Evolutionary conservation across 345 rosid genomes (phyloP).

Genomic region (Boechera retrofracta): DNA sequence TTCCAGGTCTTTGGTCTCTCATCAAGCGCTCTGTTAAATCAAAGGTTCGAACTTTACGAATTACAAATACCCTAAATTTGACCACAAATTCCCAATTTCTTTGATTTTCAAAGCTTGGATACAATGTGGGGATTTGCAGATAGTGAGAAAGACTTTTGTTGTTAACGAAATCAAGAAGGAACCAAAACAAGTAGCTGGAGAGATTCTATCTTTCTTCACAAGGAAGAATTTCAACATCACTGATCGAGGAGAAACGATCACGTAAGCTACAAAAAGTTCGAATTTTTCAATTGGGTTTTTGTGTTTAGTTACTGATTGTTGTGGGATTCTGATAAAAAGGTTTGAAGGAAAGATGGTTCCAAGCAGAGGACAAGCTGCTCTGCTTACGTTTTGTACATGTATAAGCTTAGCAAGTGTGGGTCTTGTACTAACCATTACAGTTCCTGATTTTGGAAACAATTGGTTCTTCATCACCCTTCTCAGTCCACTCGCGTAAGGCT

Average conservation of each 20-base stretch:
- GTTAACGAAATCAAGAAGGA: slow-evolving; percentile 55
- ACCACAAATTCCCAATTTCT: not conserved
- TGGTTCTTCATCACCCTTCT: slow-evolving; percentile 85
- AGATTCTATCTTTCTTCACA: slow-evolving; percentile 84
- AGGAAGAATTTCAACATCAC: slow-evolving; percentile 80
- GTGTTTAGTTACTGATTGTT: slow-evolving; percentile 30
- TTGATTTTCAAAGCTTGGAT: not conserved
- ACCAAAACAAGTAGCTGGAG: slow-evolving; percentile 83
- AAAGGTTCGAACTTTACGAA: slow-evolving; percentile 55
- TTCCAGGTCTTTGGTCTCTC: slow-evolving; percentile 98
- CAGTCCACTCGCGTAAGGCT: slow-evolving; percentile 89
- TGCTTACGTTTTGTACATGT: slow-evolving; percentile 94
- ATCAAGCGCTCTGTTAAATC: slow-evolving; percentile 98
- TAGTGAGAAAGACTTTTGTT: slow-evolving; percentile 80
- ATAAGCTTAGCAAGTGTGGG: slow-evolving; percentile 94
- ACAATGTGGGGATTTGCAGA: slow-evolving; percentile 48
- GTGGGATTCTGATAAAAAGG: slow-evolving; percentile 39
- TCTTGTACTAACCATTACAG: slow-evolving; percentile 85
- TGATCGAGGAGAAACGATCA: slow-evolving; percentile 88
- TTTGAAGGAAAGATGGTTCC: slow-evolving; percentile 93
- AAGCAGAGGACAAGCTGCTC: slow-evolving; percentile 89
- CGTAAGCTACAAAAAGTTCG: slow-evolving; percentile 54
- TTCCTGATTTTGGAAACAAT: slow-evolving; percentile 85
- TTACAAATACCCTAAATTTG: slow-evolving; percentile 2
- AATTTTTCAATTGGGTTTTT: slow-evolving; percentile 3